phyloP scores from a whole-genome alignment of 129 eudicot genomes.

The Pittosporum tobira region DNA sequence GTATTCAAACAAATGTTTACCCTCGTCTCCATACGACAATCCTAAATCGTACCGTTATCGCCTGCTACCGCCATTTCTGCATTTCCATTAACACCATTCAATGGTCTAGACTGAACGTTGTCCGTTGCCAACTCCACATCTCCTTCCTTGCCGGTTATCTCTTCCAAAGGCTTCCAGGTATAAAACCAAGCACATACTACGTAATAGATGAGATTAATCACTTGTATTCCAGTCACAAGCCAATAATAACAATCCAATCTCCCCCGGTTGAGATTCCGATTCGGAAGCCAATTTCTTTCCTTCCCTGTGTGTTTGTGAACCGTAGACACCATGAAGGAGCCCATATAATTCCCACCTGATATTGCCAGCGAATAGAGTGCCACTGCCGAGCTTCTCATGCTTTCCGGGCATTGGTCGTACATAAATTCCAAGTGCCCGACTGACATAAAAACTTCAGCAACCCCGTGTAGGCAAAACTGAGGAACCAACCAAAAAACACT shows the following conservation, averaged over 20 bases:
- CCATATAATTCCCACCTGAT: slow-evolving; percentile 55
- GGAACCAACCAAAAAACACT: slow-evolving; percentile 86
- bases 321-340: slow-evolving; percentile 58
- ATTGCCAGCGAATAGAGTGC: slow-evolving; percentile 54
- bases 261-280: slow-evolving; percentile 70
- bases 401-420: slow-evolving; percentile 84
- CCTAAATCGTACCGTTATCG: background rate
- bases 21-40: too few relatives aligned
- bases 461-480: slow-evolving; percentile 64
- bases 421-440: slow-evolving; percentile 92
- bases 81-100: slow-evolving; percentile 2
- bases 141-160: slow-evolving; percentile 14
- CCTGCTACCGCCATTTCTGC: background rate
- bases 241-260: slow-evolving; percentile 72
- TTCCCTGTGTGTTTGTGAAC: slow-evolving; percentile 65
- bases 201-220: slow-evolving; percentile 48
- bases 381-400: slow-evolving; percentile 81
- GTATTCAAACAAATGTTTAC: too few relatives aligned
- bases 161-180: slow-evolving; percentile 48
- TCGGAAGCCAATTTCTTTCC: slow-evolving; percentile 69
- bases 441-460: slow-evolving; percentile 58
- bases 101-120: slow-evolving; percentile 1
- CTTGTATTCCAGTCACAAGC: slow-evolving; percentile 61
- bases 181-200: slow-evolving; percentile 50
- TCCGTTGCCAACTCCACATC: slow-evolving; percentile 52